phyloP scores from a whole-genome alignment of 192 early-diverging fungal genomes.

The Haplosporangium gracile region DNA sequence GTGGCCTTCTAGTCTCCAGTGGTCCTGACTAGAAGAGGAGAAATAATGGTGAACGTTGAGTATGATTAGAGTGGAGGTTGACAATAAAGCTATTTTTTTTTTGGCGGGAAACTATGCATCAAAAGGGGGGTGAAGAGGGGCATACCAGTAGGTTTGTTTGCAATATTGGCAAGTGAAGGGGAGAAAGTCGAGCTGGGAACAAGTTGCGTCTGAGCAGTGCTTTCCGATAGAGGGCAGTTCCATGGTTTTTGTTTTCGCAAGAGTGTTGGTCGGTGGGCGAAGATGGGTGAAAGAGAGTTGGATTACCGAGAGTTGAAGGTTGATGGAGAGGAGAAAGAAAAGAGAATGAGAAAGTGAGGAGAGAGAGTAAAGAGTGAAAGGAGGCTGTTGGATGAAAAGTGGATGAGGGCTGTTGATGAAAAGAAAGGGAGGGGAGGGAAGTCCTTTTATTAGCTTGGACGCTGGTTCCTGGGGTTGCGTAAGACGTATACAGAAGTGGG shows the following conservation, averaged over 20 bases:
- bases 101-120: not conserved
- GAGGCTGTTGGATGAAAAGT: constrained; percentile 6
- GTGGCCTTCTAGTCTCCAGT: constrained; percentile 78
- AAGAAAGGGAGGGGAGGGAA: not conserved
- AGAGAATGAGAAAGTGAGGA: not conserved
- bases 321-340: not conserved
- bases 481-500: not conserved
- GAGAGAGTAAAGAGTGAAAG: not conserved
- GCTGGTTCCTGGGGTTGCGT: constrained; percentile 5
- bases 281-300: not conserved
- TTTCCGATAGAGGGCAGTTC: constrained; percentile 79
- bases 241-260: constrained; percentile 58
- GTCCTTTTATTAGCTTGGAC: not conserved
- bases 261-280: not conserved
- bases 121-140: not conserved
- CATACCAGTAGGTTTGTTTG: constrained; percentile 66
- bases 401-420: constrained; percentile 11
- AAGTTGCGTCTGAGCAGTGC: constrained; percentile 71
- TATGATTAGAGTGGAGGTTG: not conserved
- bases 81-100: not conserved
- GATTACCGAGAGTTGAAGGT: not conserved
- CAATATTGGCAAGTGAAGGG: constrained; percentile 70
- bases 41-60: not conserved
- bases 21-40: constrained; percentile 68
- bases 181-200: constrained; percentile 67